phyloP scores from a whole-genome alignment of 805 yeast genomes.

The Kuraishia capsulata region DNA sequence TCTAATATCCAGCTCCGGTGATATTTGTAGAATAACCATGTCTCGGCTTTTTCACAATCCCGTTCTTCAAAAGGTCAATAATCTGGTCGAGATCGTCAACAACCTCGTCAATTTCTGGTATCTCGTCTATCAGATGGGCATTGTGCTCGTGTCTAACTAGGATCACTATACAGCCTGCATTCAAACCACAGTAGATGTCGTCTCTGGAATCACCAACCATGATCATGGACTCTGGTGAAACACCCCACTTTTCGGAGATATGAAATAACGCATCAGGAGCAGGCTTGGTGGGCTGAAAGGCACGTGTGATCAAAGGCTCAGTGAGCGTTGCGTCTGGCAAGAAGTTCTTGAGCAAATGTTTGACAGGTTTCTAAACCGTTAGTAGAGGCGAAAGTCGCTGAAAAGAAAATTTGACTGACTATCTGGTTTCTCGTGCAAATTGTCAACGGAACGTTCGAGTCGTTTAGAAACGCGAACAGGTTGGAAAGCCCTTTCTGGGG shows the following conservation, averaged over 20 bases:
- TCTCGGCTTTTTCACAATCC: slow-evolving; percentile 17
- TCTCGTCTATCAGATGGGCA: slow-evolving; percentile 26
- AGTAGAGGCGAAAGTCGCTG: background rate
- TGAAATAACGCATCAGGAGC: slow-evolving; percentile 53
- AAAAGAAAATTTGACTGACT: slow-evolving; percentile 1
- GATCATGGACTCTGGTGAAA: slow-evolving; percentile 34
- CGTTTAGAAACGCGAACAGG: slow-evolving; percentile 24
- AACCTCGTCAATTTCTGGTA: slow-evolving; percentile 25
- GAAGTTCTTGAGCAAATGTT: slow-evolving; percentile 35
- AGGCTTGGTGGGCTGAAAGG: slow-evolving; percentile 62
- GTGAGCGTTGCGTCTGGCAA: slow-evolving; percentile 26
- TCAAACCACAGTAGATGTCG: slow-evolving; percentile 54
- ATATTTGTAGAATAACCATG: background rate
- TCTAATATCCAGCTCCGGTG: background rate
- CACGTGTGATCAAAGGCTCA: slow-evolving; percentile 52
- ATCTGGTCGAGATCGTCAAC: slow-evolving; percentile 28
- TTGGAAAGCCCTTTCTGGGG: slow-evolving; percentile 37
- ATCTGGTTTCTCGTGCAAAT: slow-evolving; percentile 56
- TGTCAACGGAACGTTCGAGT: slow-evolving; percentile 30
- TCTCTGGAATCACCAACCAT: slow-evolving; percentile 74
- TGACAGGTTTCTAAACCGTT: slow-evolving; percentile 33
- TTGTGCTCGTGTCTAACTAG: slow-evolving; percentile 46
- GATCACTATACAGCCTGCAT: slow-evolving; percentile 56
- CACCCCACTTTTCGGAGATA: slow-evolving; percentile 40
- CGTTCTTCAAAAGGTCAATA: slow-evolving; percentile 23